Evolutionary conservation across 495 filamentous ascomycete species (phyloP).

Genomic region (Cladorrhinum samala): DNA sequence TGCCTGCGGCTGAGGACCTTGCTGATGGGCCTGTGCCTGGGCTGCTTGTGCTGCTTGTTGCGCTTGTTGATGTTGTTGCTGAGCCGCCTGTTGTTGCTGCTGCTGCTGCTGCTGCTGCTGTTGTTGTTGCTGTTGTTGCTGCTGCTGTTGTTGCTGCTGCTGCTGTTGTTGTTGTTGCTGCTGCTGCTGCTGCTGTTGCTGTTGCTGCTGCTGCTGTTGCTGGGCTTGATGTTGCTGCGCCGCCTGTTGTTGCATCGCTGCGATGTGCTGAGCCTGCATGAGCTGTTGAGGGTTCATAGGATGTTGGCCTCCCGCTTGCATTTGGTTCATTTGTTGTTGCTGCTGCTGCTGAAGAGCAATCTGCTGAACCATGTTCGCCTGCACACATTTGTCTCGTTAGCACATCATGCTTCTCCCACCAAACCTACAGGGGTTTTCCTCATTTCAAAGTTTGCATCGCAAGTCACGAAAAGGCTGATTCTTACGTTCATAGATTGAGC

Average conservation of each 20-base stretch:
- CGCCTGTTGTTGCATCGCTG: conserved; percentile 21
- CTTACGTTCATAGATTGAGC: conserved; percentile 40
- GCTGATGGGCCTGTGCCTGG: conserved; percentile 41
- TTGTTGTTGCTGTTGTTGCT: conserved; percentile 23
- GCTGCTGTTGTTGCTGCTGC: conserved; percentile 19
- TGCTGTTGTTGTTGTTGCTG: neutral
- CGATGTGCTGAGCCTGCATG: conserved; percentile 16
- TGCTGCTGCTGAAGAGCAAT: conserved; percentile 26
- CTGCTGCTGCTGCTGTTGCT: neutral
- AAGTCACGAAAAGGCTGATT: conserved; percentile 11
- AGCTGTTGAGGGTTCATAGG: conserved; percentile 34
- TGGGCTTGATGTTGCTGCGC: neutral
- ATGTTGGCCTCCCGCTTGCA: conserved; percentile 38
- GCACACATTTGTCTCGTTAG: conserved; percentile 14
- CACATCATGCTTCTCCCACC: neutral
- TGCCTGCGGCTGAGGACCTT: no score
- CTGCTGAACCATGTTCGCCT: conserved; percentile 21
- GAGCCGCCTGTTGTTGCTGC: conserved; percentile 46
- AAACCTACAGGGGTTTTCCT: conserved; percentile 13
- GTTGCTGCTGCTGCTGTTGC: neutral
- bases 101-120: conserved; percentile 30
- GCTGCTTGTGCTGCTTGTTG: conserved; percentile 47
- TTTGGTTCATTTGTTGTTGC: conserved; percentile 44
- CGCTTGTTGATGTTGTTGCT: conserved; percentile 28
- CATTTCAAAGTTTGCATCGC: conserved; percentile 10